These are phyloP conservation scores for Rhizopogon sp. DNA, from an alignment of 768 basidiomycete species.

Conservation along the genomic window DNA sequence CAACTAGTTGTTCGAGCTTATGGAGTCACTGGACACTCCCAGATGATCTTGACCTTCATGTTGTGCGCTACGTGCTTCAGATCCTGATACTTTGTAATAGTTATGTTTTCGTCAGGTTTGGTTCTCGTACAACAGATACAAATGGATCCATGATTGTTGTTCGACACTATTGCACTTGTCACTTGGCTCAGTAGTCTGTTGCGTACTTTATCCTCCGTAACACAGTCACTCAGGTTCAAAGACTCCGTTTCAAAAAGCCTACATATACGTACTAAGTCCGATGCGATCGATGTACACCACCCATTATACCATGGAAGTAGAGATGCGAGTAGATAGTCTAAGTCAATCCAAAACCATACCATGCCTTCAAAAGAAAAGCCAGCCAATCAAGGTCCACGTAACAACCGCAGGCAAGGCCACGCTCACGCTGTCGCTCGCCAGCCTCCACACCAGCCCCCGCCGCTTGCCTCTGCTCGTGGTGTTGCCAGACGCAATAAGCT, in stretches of 20 bases:
- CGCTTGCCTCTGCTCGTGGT: slow-evolving; percentile 9
- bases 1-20: too few species aligned
- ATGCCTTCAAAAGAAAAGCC: slow-evolving; percentile 22
- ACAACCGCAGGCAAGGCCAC: slow-evolving; percentile 23
- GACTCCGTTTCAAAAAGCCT: not conserved
- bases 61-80: too few species aligned
- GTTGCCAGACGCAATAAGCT: slow-evolving; percentile 10
- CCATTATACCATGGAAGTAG: not conserved
- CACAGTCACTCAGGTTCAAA: too few species aligned
- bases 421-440: slow-evolving; percentile 33
- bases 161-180: too few species aligned
- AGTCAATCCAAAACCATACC: not conserved
- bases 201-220: too few species aligned
- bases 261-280: not conserved
- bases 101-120: not conserved
- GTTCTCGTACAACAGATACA: too few species aligned
- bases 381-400: slow-evolving; percentile 20
- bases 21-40: too few species aligned
- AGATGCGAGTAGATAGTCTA: not conserved
- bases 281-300: not conserved
- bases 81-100: not conserved
- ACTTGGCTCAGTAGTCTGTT: too few species aligned
- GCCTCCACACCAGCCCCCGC: slow-evolving; percentile 29
- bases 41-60: too few species aligned
- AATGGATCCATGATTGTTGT: too few species aligned